These are phyloP conservation scores for Arabidopsis lyrata DNA, from an alignment of 441 rosid genomes.

Conservation along the genomic window DNA sequence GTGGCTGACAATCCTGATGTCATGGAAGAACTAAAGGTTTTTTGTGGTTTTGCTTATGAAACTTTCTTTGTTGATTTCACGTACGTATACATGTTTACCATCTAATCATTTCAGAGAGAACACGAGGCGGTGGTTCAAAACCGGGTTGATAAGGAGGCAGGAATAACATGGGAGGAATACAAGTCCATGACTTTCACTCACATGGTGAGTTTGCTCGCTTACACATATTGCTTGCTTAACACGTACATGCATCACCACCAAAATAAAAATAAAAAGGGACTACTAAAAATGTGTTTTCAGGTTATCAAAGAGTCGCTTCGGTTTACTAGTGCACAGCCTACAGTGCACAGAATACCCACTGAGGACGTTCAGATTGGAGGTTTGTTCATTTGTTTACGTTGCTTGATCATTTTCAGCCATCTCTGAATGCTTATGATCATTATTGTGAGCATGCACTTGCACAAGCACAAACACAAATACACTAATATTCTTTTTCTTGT, in stretches of 20 bases:
- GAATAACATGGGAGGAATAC: conserved; percentile 54
- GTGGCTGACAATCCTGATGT: neutral
- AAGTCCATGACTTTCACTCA: conserved; percentile 56
- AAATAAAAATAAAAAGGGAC: too few species aligned
- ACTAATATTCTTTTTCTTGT: too few species aligned
- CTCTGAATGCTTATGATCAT: too few species aligned
- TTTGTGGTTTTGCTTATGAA: too few species aligned
- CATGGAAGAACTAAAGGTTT: conserved; percentile 17
- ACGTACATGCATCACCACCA: too few species aligned
- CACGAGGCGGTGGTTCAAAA: conserved; percentile 44
- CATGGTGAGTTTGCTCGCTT: neutral
- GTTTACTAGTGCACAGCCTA: neutral
- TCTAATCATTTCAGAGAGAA: conserved; percentile 43
- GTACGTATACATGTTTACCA: neutral
- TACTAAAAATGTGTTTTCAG: neutral
- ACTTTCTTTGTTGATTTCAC: neutral
- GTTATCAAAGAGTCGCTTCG: conserved; percentile 22
- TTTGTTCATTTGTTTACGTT: too few species aligned
- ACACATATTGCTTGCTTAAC: too few species aligned
- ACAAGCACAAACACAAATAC: too few species aligned
- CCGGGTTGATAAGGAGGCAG: conserved; percentile 35
- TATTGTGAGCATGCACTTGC: too few species aligned
- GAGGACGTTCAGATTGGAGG: neutral
- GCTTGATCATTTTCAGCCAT: too few species aligned
- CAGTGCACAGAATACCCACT: neutral